Conservation (phyloP, 2,329 filamentous ascomycete species). For the Fusarium sp. region DNA sequence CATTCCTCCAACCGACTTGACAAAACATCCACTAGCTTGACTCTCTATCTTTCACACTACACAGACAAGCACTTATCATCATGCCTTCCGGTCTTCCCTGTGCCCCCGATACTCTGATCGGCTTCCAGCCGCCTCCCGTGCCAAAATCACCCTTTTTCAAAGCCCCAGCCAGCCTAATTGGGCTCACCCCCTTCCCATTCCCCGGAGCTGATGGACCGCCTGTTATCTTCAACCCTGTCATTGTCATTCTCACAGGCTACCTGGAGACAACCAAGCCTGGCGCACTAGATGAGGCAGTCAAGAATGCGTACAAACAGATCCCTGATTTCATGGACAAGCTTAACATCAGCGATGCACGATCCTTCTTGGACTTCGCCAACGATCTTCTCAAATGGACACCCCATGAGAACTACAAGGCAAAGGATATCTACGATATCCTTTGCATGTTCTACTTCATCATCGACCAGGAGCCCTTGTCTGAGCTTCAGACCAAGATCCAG, state of each 20-base stretch:
- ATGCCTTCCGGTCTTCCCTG: constrained; percentile 28
- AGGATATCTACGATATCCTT: constrained; percentile 17
- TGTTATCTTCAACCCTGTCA: constrained; percentile 1
- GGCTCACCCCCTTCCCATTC: constrained; percentile 1
- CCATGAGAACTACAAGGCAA: not conserved
- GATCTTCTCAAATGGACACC: constrained; percentile 19
- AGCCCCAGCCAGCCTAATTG: not conserved
- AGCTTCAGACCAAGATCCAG: constrained; percentile 1
- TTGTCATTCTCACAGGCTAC: constrained; percentile 4
- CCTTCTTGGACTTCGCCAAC: constrained; percentile 17
- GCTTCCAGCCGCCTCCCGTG: constrained; percentile 16
- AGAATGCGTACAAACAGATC: not conserved
- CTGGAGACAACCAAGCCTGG: not conserved
- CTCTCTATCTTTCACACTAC: not conserved
- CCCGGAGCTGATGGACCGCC: not conserved
- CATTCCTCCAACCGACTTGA: accelerated
- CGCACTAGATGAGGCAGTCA: constrained; percentile 7
- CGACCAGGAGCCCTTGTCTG: constrained; percentile 1
- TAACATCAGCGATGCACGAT: constrained; percentile 4
- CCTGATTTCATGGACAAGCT: constrained; percentile 22
- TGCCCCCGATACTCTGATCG: constrained; percentile 7
- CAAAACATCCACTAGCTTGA: no score
- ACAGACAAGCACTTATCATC: not conserved
- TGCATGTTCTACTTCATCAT: constrained; percentile 19
- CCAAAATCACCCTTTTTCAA: not conserved